Evolutionary conservation across 2,329 filamentous ascomycete species (phyloP).

Genomic region (Raffaelea ambrosiae): DNA sequence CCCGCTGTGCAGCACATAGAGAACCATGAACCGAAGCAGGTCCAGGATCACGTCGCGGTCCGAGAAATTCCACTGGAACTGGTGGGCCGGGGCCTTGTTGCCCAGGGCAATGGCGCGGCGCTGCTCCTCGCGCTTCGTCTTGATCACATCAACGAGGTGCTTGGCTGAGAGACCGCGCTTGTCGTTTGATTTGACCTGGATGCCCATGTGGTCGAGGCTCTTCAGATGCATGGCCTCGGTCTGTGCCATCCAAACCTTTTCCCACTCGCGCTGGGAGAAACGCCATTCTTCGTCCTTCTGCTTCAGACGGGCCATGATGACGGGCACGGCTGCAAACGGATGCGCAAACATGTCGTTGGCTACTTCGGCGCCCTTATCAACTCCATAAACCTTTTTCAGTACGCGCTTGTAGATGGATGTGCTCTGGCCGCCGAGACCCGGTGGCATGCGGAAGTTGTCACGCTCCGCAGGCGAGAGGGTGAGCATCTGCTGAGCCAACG

Average conservation of each 20-base stretch:
- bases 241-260: slow-evolving; percentile 96
- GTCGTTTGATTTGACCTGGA: slow-evolving; percentile 78
- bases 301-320: slow-evolving; percentile 82
- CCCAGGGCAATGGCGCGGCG: slow-evolving; percentile 55
- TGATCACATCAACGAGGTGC: slow-evolving; percentile 81
- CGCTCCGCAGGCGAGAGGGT: slow-evolving; percentile 68
- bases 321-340: slow-evolving; percentile 79
- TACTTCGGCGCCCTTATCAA: slow-evolving; percentile 73
- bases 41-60: slow-evolving; percentile 62
- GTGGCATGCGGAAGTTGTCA: slow-evolving; percentile 67
- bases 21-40: slow-evolving; percentile 52
- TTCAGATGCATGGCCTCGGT: slow-evolving; percentile 93
- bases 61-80: slow-evolving; percentile 67
- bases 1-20: slow-evolving; percentile 59
- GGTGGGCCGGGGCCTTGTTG: slow-evolving; percentile 56
- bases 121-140: slow-evolving; percentile 87
- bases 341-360: slow-evolving; percentile 78
- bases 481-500: slow-evolving; percentile 83
- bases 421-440: slow-evolving; percentile 82
- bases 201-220: slow-evolving; percentile 93
- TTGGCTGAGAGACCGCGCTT: slow-evolving; percentile 89
- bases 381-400: slow-evolving; percentile 93
- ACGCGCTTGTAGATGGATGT: slow-evolving; percentile 96
- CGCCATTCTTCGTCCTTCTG: slow-evolving; percentile 98
- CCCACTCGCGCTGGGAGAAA: slow-evolving; percentile 93